Conservation (phyloP, 1,139 yeast genomes). For the Spencermartinsiella ligniputridi region DNA sequence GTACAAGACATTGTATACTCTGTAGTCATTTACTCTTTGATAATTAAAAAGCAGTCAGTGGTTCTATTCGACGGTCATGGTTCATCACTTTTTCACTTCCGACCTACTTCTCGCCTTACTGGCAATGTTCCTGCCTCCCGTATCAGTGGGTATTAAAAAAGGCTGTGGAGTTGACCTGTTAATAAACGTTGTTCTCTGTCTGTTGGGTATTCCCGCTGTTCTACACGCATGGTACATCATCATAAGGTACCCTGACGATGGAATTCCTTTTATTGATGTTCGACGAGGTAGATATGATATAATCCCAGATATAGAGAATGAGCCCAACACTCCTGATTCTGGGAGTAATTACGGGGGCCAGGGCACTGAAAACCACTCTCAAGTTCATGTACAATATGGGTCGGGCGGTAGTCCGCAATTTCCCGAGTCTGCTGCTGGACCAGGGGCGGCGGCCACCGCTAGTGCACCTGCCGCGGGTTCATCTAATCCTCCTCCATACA, state of each 20-base stretch:
- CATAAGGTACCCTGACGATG: conserved; percentile 50
- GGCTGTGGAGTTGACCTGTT: conserved; percentile 59
- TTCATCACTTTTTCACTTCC: conserved; percentile 17
- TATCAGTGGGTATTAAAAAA: conserved; percentile 65
- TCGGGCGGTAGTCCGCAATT: too few species aligned
- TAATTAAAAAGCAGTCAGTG: too few species aligned
- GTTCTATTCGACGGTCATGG: too few species aligned
- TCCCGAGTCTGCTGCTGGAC: background rate
- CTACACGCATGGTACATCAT: conserved; percentile 42
- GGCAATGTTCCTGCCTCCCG: conserved; percentile 63
- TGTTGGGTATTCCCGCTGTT: conserved; percentile 69
- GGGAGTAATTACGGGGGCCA: background rate
- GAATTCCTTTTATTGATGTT: conserved; percentile 39
- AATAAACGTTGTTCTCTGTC: conserved; percentile 53
- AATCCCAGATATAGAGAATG: conserved; percentile 17
- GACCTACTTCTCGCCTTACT: conserved; percentile 53
- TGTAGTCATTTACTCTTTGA: too few species aligned
- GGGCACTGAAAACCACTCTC: background rate
- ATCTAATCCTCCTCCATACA: conserved; percentile 8
- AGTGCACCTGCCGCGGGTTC: background rate
- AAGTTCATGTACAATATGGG: background rate
- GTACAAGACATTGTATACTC: too few species aligned
- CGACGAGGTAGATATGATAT: conserved; percentile 17
- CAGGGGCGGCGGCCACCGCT: background rate
- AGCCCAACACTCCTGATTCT: conserved; percentile 3